phyloP scores from a whole-genome alignment of 1,284 basidiomycete species.

The Marasmius fiardii region DNA sequence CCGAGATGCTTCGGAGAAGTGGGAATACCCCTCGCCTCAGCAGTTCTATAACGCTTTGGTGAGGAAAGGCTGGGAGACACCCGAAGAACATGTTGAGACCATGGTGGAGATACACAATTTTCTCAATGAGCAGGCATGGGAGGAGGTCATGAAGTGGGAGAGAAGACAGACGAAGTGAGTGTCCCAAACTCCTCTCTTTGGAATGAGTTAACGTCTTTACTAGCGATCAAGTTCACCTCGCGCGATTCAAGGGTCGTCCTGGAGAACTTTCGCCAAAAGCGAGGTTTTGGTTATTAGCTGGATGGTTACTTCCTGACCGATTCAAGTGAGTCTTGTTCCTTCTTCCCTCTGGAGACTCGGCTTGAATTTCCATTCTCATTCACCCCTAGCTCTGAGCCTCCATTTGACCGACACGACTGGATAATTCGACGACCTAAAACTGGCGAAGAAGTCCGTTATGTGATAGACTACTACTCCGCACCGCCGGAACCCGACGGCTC shows the following conservation, averaged over 20 bases:
- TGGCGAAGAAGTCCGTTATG: constrained; percentile 83
- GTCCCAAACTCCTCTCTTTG: constrained; percentile 3
- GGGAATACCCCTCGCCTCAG: constrained; percentile 99
- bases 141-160: constrained; percentile 95
- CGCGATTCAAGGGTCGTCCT: constrained; percentile 87
- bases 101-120: constrained; percentile 99
- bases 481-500: constrained; percentile 83
- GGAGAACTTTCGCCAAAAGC: constrained; percentile 91
- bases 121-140: constrained; percentile 95
- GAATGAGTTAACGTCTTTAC: constrained; percentile 27
- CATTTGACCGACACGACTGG: constrained; percentile 99
- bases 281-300: constrained; percentile 79
- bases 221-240: constrained; percentile 58
- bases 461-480: constrained; percentile 96
- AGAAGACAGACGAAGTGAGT: constrained; percentile 60
- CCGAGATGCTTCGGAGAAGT: constrained; percentile 56
- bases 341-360: neutral
- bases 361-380: neutral
- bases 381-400: constrained; percentile 80
- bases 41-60: constrained; percentile 99
- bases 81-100: constrained; percentile 92
- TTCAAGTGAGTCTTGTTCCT: constrained; percentile 69
- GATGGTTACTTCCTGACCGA: constrained; percentile 81
- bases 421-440: constrained; percentile 75
- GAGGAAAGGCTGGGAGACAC: constrained; percentile 97